Percentiles rank a stretch among this genome's conserved stretches.
These are phyloP conservation scores for Fusarium brevicatenulatum DNA, from an alignment of 2,329 filamentous ascomycete species.

Conservation along the genomic window DNA sequence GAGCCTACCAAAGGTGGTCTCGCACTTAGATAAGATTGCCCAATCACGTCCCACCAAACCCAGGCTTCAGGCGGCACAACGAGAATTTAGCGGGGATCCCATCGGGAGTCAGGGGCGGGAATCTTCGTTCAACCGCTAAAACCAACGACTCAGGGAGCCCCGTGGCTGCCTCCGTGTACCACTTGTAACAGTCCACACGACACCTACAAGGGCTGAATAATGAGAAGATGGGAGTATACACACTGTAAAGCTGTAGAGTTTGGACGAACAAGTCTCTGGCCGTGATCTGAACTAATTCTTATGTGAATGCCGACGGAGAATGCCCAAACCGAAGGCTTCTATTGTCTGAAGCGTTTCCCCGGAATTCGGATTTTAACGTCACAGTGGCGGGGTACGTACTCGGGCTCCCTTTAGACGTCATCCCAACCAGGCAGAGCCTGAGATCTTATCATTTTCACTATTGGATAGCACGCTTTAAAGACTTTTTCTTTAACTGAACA, in stretches of 20 bases:
- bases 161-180: not conserved
- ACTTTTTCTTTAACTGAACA: constrained; percentile 4
- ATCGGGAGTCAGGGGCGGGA: constrained; percentile 38
- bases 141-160: constrained; percentile 14
- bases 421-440: constrained; percentile 9
- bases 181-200: not conserved
- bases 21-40: constrained; percentile 20
- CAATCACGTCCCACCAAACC: constrained; percentile 22
- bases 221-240: not conserved
- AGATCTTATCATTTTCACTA: constrained; percentile 28
- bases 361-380: not conserved
- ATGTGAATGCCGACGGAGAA: not conserved
- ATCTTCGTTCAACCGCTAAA: constrained; percentile 33
- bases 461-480: constrained; percentile 5
- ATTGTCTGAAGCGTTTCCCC: not conserved
- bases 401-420: constrained; percentile 15
- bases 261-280: not conserved
- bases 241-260: not conserved
- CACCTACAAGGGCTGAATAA: not conserved
- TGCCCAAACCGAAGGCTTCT: not conserved
- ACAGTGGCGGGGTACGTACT: constrained; percentile 28
- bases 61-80: constrained; percentile 31
- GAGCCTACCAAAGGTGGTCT: constrained; percentile 29
- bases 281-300: not conserved
- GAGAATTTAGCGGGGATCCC: constrained; percentile 35